Base-by-base conservation (phyloP, 169 alveolate species). In the Plasmodium reichenowi region DNA sequence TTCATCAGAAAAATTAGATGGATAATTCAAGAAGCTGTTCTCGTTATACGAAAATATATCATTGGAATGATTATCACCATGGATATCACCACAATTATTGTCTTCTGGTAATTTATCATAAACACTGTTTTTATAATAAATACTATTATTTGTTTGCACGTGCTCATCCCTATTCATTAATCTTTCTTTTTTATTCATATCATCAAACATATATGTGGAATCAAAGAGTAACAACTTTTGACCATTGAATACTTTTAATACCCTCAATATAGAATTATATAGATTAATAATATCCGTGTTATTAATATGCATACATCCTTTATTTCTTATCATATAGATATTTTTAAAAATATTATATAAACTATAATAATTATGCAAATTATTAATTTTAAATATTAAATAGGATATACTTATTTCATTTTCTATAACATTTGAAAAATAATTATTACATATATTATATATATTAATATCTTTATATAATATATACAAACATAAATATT, bases 401-500 rank as follows among this genome's bases (percentile, higher is more conserved):
- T 68, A 83, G n/a, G 91, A 20, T 13, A 83, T 83, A 32, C 91
- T 83, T 9, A 83, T 85, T 83, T 83, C 74, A 12, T 83, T 83
- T 47, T 83, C 91, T 13, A 71, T 50, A 1, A 83, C 73, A 48
- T 70, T 68, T 12, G 63, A 32, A 63, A 83, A 70, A 50, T 83
- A 67, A 43, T 83, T 83, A 62, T 83, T 83, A n/a, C 78, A 63
- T 20, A 48, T 83, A 8, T 58, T 83, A 45, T 83, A 63, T 24
- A 83, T 24, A 70, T 83, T 83, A 1, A 83, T 70, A 12, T 83
- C 91, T 62, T 70, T 83, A 70, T 83, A 83, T 3, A 83, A 15
- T 68, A 83, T 83, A 47, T 83, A 83, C 10, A 83, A 85, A 38
- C 74, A 89, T 7, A 94, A 68, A 76, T 94, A 92, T 75, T 96